Evolutionary conservation across 2,329 filamentous ascomycete genomes (phyloP).

Genomic region (Fusarium cicatricum): DNA sequence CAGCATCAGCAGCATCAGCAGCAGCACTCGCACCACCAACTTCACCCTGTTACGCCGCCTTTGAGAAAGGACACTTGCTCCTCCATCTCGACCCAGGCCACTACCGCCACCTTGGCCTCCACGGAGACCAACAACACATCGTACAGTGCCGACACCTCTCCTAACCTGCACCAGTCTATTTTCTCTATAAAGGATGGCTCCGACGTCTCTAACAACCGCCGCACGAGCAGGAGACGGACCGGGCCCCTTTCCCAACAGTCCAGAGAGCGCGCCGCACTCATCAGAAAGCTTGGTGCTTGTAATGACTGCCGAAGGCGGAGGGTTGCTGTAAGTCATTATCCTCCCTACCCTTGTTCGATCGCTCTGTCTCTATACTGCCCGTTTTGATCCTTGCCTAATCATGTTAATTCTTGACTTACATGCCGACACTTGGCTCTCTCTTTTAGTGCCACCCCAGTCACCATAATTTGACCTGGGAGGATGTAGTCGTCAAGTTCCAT

Average conservation of each 20-base stretch:
- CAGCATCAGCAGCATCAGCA: constrained; percentile 31
- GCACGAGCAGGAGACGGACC: constrained; percentile 65
- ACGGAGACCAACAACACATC: constrained; percentile 59
- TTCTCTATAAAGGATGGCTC: constrained; percentile 65
- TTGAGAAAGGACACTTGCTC: constrained; percentile 60
- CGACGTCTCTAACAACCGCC: constrained; percentile 61
- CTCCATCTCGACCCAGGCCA: constrained; percentile 61
- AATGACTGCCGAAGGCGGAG: constrained; percentile 63
- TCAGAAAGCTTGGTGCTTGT: constrained; percentile 67
- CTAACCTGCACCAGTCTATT: constrained; percentile 59
- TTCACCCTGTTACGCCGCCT: constrained; percentile 44
- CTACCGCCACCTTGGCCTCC: constrained; percentile 53
- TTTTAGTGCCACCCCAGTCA: constrained; percentile 66
- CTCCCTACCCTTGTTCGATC: neutral
- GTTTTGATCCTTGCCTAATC: too few relatives aligned
- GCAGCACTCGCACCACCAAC: constrained; percentile 40
- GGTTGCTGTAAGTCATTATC: constrained; percentile 61
- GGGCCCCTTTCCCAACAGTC: constrained; percentile 66
- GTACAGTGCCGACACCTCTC: constrained; percentile 63
- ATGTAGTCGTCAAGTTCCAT: constrained; percentile 62
- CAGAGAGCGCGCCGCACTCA: constrained; percentile 66
- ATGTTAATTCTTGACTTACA: constrained; percentile 13
- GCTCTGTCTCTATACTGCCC: neutral
- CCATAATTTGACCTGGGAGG: constrained; percentile 69
- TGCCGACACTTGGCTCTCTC: constrained; percentile 28